A percentile compares a stretch with the other conserved stretches of the same genome.
Conservation (phyloP, 1,284 basidiomycete genomes). For the Hypsizygus ulmarius region DNA sequence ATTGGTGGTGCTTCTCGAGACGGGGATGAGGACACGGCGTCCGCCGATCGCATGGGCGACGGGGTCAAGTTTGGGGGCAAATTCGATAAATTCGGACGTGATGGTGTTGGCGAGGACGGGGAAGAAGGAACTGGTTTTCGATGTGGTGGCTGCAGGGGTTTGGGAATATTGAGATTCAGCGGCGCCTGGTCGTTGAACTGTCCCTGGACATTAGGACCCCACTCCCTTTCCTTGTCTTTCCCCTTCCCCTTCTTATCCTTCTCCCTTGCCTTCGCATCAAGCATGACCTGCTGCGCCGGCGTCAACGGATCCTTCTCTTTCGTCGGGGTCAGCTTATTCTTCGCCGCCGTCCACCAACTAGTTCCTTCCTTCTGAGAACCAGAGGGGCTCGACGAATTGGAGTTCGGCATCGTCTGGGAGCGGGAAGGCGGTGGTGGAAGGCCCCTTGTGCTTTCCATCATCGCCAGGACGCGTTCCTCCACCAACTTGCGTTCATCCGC, state of each 20-base stretch:
- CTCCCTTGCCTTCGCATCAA: conserved; percentile 65
- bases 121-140: conserved; percentile 44
- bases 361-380: conserved; percentile 56
- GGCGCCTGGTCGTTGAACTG: conserved; percentile 57
- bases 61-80: conserved; percentile 59
- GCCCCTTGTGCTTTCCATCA: conserved; percentile 52
- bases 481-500: conserved; percentile 62
- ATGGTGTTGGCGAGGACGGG: conserved; percentile 58
- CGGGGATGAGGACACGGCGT: conserved; percentile 51
- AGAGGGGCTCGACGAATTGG: conserved; percentile 51
- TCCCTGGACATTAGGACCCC: conserved; percentile 49
- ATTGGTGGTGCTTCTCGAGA: conserved; percentile 60
- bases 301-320: conserved; percentile 70
- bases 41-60: conserved; percentile 49
- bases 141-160: conserved; percentile 27
- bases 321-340: conserved; percentile 71
- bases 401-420: conserved; percentile 51
- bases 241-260: conserved; percentile 53
- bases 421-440: conserved; percentile 53
- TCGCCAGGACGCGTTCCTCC: conserved; percentile 71
- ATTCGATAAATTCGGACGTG: conserved; percentile 44
- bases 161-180: conserved; percentile 50
- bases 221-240: conserved; percentile 45
- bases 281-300: conserved; percentile 75
- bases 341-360: conserved; percentile 69